Conservation (phyloP, 192 early-diverging fungal species). For the Haplosporangium gracile region DNA sequence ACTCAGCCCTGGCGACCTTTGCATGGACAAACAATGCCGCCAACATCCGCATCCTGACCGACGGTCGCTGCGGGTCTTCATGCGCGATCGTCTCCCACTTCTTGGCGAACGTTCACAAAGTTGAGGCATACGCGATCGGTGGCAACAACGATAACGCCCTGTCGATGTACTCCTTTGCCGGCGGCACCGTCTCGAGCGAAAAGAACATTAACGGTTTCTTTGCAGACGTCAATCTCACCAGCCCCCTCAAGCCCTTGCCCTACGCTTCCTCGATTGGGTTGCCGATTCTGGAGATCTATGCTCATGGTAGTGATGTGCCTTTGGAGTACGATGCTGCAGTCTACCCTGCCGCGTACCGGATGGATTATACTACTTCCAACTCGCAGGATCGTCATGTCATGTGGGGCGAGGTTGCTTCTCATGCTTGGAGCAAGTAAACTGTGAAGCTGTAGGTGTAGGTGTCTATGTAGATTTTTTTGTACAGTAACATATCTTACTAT, state of each 20-base stretch:
- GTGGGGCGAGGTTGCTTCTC: constrained; percentile 20
- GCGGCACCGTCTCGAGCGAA: constrained; percentile 4
- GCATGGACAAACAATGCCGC: constrained; percentile 29
- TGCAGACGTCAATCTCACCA: background rate
- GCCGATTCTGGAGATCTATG: constrained; percentile 24
- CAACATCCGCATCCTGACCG: constrained; percentile 24
- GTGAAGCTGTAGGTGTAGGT: background rate
- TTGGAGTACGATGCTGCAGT: constrained; percentile 14
- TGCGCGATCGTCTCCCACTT: constrained; percentile 3
- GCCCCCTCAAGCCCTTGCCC: background rate
- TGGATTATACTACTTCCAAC: background rate
- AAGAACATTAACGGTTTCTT: background rate
- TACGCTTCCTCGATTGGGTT: background rate
- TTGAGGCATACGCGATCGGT: constrained; percentile 21
- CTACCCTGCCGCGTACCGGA: background rate
- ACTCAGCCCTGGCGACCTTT: background rate
- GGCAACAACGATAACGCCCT: background rate
- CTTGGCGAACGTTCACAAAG: constrained; percentile 1
- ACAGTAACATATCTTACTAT: background rate
- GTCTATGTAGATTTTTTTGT: background rate
- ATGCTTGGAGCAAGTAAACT: constrained; percentile 9
- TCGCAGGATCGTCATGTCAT: background rate
- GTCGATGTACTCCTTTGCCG: constrained; percentile 34
- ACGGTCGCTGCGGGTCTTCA: constrained; percentile 34
- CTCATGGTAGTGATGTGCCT: background rate